Evolutionary conservation across 2,329 filamentous ascomycete genomes (phyloP), one percentile per base, ranked within the genome.

Genomic region (Fusarium penzigii): DNA sequence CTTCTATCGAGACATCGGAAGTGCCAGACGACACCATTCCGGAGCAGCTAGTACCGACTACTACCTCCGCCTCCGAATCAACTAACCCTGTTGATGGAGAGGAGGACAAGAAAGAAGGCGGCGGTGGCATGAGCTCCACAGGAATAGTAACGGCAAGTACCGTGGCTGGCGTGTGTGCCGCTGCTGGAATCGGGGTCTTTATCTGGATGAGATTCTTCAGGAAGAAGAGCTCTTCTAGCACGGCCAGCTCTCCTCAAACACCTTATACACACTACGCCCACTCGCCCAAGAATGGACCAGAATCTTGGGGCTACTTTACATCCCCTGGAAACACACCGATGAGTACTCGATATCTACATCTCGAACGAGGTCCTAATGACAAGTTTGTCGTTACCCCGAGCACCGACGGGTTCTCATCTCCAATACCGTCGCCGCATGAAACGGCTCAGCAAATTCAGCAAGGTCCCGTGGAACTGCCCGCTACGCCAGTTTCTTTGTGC

Each of bases 401-500:
- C 12, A 60, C 62, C 11, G 49, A 58, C 29, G 55, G 49, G 2
- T 65, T 65, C 42, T 57, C 61, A 3, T 53, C 58, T 20, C 46
- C 50, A 12, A 41, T 46, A 16, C 52, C 49, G 13, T 53, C 53
- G 7, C 48, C 58, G 17, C 42, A 39, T 20, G 46, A 41, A 17
- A 42, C 36, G 17, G 20, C 40, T 17, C 32, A 46, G 13, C 41
- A 46, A 16, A 48, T 53, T 14, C 40, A 52, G 5, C 47, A 53
- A 29, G 56, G 56, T 17, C 63, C 62, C 12, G 57, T 63, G 14
- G 63, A 65, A 46, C 60, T 65, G 17, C 63, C 63, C 2, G 63
- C 63, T 12, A 65, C 63, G 9, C 63, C 63, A 10, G 63, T 65
- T 7, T 65, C 63, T 14, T 55, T 63, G 32, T 65, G 59, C n/a